Conservation (phyloP, 2,329 filamentous ascomycete species). For the Sarocladium kiliense region DNA sequence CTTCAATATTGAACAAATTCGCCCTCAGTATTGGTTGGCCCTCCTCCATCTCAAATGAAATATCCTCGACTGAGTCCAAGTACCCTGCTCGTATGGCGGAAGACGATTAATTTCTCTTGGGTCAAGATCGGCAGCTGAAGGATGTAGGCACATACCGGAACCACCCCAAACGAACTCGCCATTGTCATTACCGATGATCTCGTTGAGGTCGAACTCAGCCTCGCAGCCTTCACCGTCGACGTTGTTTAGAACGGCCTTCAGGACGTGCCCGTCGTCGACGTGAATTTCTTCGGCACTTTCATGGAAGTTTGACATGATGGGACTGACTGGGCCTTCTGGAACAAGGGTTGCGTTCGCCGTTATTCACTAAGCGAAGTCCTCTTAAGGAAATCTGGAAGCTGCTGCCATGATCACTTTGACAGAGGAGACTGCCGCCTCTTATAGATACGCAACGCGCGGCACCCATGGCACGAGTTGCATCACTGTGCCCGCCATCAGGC, state of each 20-base stretch:
- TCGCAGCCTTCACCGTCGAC: not conserved
- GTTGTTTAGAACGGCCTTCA: constrained; percentile 3
- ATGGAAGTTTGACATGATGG: not conserved
- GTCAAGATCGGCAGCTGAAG: too few species aligned
- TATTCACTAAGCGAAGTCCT: too few species aligned
- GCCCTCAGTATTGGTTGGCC: not conserved
- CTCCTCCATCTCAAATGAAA: not conserved
- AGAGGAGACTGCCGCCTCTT: too few species aligned
- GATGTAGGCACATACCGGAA: not conserved
- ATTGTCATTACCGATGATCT: not conserved
- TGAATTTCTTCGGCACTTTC: not conserved
- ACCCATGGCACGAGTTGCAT: too few species aligned
- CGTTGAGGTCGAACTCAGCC: not conserved
- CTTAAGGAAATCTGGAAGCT: too few species aligned
- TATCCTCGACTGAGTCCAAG: not conserved
- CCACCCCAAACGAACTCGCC: constrained; percentile 5
- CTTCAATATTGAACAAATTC: not conserved
- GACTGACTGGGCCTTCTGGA: too few species aligned
- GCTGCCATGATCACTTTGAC: too few species aligned
- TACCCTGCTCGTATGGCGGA: not conserved
- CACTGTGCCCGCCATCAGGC: too few species aligned
- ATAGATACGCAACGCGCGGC: too few species aligned
- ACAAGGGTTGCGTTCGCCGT: too few species aligned
- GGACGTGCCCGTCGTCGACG: not conserved
- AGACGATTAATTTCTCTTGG: not conserved